These are phyloP conservation scores for Gossypium aridum DNA, from an alignment of 441 rosid species.

Conservation along the genomic window DNA sequence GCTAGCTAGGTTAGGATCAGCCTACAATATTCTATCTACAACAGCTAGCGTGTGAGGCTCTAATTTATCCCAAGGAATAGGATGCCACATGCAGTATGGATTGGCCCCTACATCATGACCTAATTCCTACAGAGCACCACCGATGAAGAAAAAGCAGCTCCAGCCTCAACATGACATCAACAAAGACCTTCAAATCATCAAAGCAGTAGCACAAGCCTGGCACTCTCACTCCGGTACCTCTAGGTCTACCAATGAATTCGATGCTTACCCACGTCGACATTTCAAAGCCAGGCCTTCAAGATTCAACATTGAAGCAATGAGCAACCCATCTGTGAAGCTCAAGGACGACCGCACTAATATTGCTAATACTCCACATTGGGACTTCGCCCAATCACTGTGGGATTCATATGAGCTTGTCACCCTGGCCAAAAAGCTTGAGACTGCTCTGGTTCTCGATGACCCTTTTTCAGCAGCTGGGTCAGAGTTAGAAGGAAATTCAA, in stretches of 20 bases:
- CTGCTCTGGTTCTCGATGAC: conserved; percentile 35
- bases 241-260: not conserved
- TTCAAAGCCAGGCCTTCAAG: conserved; percentile 68
- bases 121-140: not conserved
- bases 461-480: conserved; percentile 17
- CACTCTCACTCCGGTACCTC: not conserved
- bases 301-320: conserved; percentile 57
- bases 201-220: conserved; percentile 9
- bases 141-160: not conserved
- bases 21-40: not conserved
- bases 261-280: conserved; percentile 17
- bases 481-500: not conserved
- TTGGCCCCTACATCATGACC: not conserved
- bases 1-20: not conserved
- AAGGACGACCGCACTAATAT: not conserved
- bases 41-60: not conserved
- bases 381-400: conserved; percentile 55
- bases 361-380: conserved; percentile 34
- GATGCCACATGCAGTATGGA: not conserved
- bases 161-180: not conserved
- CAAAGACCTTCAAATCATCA: conserved; percentile 6
- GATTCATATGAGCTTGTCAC: conserved; percentile 27
- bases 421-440: conserved; percentile 12
- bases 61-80: not conserved
- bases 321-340: conserved; percentile 16